These are phyloP conservation scores for Geoglossum cookeanum DNA, from an alignment of 2,329 filamentous ascomycete genomes.

Conservation along the genomic window DNA sequence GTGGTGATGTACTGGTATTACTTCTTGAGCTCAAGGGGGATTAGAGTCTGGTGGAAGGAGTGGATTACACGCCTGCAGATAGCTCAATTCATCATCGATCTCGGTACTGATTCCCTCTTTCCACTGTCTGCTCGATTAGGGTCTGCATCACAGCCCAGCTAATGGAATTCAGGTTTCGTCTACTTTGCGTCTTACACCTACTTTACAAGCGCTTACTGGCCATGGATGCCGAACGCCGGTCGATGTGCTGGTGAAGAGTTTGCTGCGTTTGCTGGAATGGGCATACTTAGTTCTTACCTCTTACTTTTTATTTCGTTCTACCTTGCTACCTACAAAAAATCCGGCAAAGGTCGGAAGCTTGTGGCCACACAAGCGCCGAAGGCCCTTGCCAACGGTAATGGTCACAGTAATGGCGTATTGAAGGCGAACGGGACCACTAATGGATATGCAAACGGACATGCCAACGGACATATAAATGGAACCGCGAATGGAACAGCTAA, in stretches of 20 bases:
- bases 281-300: constrained; percentile 83
- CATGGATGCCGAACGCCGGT: constrained; percentile 63
- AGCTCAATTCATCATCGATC: constrained; percentile 89
- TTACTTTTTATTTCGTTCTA: constrained; percentile 99
- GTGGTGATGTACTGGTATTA: constrained; percentile 99
- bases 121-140: neutral
- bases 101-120: constrained; percentile 36
- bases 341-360: constrained; percentile 49
- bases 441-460: constrained; percentile 19
- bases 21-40: constrained; percentile 92
- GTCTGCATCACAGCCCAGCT: neutral
- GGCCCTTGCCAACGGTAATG: constrained; percentile 46
- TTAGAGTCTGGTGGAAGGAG: constrained; percentile 99
- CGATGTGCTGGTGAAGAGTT: constrained; percentile 92
- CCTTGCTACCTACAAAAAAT: constrained; percentile 86
- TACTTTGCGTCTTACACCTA: constrained; percentile 99
- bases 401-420: constrained; percentile 7
- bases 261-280: constrained; percentile 80
- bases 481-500: constrained; percentile 19
- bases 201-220: constrained; percentile 83
- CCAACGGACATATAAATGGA: constrained; percentile 26
- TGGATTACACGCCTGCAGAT: constrained; percentile 98
- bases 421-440: constrained; percentile 25
- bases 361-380: constrained; percentile 72
- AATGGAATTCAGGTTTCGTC: constrained; percentile 50